Percentiles rank a stretch among this genome's conserved stretches.
Evolutionary conservation across 176 grass and related monocot species (phyloP).

Genomic region (Hordeum marinum): DNA sequence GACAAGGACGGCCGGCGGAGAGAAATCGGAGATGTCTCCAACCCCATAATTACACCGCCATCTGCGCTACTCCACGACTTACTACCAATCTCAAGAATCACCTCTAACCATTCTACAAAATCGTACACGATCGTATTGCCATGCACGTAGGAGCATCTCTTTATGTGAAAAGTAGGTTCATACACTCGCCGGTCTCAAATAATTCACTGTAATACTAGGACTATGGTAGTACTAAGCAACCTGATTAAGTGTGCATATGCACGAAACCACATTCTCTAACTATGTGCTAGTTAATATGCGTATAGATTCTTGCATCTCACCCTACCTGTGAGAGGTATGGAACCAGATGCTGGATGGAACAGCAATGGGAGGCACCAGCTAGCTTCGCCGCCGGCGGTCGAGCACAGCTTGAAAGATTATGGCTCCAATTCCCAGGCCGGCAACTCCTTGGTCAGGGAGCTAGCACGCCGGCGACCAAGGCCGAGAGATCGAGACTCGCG

Average conservation of each 20-base stretch:
- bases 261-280: slow-evolving; percentile 30
- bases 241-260: slow-evolving; percentile 1
- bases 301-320: not conserved
- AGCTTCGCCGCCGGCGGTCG: not conserved
- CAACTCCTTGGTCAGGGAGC: not conserved
- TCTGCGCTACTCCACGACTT: not conserved
- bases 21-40: slow-evolving; percentile 27
- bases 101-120: not conserved
- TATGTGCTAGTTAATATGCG: not conserved
- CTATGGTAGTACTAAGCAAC: not conserved
- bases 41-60: slow-evolving; percentile 18
- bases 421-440: not conserved
- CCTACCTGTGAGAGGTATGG: slow-evolving; percentile 15
- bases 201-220: not conserved
- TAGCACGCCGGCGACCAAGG: not conserved
- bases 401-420: not conserved
- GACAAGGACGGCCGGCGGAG: slow-evolving; percentile 29
- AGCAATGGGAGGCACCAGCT: not conserved
- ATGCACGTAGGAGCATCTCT: not conserved
- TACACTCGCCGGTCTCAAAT: not conserved
- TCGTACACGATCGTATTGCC: not conserved
- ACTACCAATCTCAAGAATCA: not conserved
- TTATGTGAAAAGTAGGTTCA: not conserved
- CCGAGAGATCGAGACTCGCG: not conserved
- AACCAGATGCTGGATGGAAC: slow-evolving; percentile 1